Evolutionary conservation across 1,284 basidiomycete species (phyloP).

Genomic region (Trichosporon sp.): DNA sequence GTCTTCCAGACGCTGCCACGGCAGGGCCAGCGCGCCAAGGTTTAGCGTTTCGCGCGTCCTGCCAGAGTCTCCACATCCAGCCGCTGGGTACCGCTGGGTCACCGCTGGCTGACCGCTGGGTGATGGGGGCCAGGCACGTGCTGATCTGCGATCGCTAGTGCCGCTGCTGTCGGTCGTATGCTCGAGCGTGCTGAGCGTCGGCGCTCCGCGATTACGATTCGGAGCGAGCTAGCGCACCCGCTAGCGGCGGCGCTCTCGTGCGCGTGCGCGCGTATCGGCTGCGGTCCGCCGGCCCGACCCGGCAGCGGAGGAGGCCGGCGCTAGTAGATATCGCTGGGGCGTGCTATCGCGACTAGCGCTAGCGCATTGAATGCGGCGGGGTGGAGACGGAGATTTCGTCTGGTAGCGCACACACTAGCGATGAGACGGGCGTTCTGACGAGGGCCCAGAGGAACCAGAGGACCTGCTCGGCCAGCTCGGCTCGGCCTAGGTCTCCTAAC

Average conservation of each 20-base stretch:
- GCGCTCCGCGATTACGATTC: too few species aligned
- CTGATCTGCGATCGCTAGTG: background rate
- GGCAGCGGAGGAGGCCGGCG: too few species aligned
- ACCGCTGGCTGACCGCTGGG: too few species aligned
- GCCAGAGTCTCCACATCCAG: too few species aligned
- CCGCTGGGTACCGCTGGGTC: too few species aligned
- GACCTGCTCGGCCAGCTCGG: background rate
- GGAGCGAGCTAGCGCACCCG: background rate
- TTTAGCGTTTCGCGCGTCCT: too few species aligned
- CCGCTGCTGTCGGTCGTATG: background rate
- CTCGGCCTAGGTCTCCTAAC: too few species aligned
- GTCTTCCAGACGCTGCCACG: too few species aligned
- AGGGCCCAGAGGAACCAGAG: background rate
- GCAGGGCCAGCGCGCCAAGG: too few species aligned
- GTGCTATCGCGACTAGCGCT: background rate
- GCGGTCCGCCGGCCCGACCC: too few species aligned
- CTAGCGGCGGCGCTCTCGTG: background rate
- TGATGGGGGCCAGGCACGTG: background rate
- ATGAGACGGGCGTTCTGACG: background rate
- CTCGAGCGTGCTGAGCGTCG: too few species aligned
- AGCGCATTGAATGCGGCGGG: background rate
- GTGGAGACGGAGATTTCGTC: background rate
- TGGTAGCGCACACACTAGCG: background rate
- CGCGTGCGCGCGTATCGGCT: background rate
- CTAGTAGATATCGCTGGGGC: background rate